Base-by-base conservation (phyloP, 176 grass and related monocot genomes). In the Echinochloa phyllopogon region DNA sequence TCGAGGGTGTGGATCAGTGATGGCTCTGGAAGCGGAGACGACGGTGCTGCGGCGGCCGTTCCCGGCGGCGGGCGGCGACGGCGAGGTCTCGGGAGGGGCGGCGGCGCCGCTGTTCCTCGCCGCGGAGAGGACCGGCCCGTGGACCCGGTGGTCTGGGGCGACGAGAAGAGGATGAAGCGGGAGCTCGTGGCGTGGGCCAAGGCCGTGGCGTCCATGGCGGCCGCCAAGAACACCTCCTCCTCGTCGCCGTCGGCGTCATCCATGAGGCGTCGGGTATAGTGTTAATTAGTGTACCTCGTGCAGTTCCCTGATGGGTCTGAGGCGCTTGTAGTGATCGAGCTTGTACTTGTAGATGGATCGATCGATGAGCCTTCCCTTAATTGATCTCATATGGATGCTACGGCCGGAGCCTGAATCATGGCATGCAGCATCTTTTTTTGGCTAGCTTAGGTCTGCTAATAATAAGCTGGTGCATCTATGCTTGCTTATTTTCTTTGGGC, bases 171-270 rank as follows among this genome's bases (percentile, higher is more conserved):
- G 79, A 80, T 96, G 94, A 94, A 96, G 86, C 85, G 70, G 73
- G 89, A 94, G 84, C 86, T 94, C 36, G 43, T 96, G 52, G 89
- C 74, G 2, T 96, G 91, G 94, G 89, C 94, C 15, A 96, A 93
- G 89, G 89, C 89, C 20, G 94, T 96, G 6, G 94, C 74, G 6
- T 88, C 87, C 86, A 91, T 91, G 51, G 25, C 65, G 25, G 24
- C 67, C 36, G 24, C 37, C 53, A 49, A 13, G 41, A 23, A 15
- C 44, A 2, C 41, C 41, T 47, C 42, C 2, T 77, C 10, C 2
- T 68, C 39, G 13, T 47, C 75, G 15, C 1, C 36, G 17, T 0
- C 21, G 40, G 15, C 85, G 60, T 23, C 23, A 13, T 48, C 59
- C 60, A 60, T 4, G 49, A 58, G 40, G 40, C 33, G 33, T 21